A percentile compares a stretch with the other conserved stretches of the same genome.
Conservation (phyloP, 768 basidiomycete species). For the Pluteus cervinus region DNA sequence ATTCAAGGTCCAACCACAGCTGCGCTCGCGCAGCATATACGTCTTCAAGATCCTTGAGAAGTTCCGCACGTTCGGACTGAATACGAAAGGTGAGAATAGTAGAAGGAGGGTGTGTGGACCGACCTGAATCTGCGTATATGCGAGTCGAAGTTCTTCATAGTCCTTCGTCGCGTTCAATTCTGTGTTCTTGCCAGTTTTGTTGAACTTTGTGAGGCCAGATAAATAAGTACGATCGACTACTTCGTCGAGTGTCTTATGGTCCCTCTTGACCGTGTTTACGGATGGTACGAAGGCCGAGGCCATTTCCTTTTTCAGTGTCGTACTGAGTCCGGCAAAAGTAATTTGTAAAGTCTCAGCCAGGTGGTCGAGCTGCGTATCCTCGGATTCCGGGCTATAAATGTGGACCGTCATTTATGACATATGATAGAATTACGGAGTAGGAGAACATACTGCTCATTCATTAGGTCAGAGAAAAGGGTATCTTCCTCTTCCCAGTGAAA, state of each 20-base stretch:
- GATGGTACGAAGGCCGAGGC: conserved; percentile 38
- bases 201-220: conserved; percentile 44
- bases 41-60: conserved; percentile 40
- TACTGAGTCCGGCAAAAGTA: conserved; percentile 33
- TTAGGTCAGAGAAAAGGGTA: conserved; percentile 44
- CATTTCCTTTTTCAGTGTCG: conserved; percentile 32
- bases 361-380: conserved; percentile 16
- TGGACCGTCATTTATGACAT: conserved; percentile 10
- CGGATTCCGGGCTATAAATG: not conserved
- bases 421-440: conserved; percentile 6
- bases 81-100: conserved; percentile 4
- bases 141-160: conserved; percentile 33
- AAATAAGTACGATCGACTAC: conserved; percentile 31
- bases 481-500: conserved; percentile 49
- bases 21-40: conserved; percentile 41
- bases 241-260: conserved; percentile 29
- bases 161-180: conserved; percentile 41
- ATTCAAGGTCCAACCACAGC: conserved; percentile 46
- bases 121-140: conserved; percentile 39
- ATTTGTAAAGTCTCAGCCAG: conserved; percentile 35
- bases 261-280: conserved; percentile 40
- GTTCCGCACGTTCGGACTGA: conserved; percentile 24
- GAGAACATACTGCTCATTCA: conserved; percentile 34
- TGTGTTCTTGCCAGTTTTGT: conserved; percentile 46
- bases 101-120: too few relatives aligned